A percentile compares a stretch with the other conserved stretches of the same genome.
Evolutionary conservation across 2,329 filamentous ascomycete genomes (phyloP).

Genomic region (Penicillium sp.): DNA sequence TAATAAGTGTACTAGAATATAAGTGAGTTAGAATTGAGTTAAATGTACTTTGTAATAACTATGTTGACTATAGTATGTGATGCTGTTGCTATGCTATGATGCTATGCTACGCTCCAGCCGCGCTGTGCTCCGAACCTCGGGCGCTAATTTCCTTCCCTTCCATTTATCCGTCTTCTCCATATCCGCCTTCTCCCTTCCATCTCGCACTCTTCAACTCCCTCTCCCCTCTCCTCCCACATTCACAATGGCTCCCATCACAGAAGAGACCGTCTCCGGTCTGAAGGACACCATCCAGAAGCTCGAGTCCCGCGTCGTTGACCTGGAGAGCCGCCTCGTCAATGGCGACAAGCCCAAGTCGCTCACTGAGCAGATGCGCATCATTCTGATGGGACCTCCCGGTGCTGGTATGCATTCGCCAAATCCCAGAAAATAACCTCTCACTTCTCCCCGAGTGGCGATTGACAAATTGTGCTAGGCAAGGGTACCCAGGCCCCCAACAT

Average conservation of each 20-base stretch:
- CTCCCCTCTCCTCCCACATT: constrained; percentile 27
- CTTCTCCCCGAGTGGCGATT: constrained; percentile 17
- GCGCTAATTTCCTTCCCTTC: constrained; percentile 29
- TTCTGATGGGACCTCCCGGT: constrained; percentile 95
- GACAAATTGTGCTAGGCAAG: constrained; percentile 70
- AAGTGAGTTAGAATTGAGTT: no score
- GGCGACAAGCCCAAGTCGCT: constrained; percentile 55
- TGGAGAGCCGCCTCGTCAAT: constrained; percentile 72
- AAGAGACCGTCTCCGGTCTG: constrained; percentile 77
- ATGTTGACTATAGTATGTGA: no score
- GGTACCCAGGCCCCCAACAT: constrained; percentile 97
- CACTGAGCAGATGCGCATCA: constrained; percentile 81
- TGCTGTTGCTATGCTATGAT: no score
- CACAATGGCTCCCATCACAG: constrained; percentile 86
- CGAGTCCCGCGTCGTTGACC: constrained; percentile 81
- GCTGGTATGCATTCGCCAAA: constrained; percentile 67
- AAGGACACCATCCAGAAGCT: constrained; percentile 82
- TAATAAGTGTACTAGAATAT: neutral
- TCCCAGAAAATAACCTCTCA: no score
- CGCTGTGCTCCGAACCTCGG: constrained; percentile 36
- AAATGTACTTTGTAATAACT: no score
- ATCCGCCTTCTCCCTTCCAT: constrained; percentile 20
- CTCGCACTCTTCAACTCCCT: constrained; percentile 19
- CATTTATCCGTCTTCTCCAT: constrained; percentile 28
- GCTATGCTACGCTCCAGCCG: no score